Evolutionary conservation across 306 rosid genomes (phyloP).

Genomic region (Canavalia gladiata): DNA sequence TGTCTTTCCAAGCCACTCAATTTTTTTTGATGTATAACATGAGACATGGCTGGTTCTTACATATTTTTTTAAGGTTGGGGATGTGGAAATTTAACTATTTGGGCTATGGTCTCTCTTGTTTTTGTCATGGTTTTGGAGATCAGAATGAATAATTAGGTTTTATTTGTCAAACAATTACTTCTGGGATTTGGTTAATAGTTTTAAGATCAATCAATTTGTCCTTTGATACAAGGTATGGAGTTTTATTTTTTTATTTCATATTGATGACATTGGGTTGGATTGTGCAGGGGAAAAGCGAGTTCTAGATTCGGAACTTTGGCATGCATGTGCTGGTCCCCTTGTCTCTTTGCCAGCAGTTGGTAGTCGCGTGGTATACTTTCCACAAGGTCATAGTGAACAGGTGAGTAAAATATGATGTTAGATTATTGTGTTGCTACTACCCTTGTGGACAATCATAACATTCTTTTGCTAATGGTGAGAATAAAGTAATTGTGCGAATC

Average conservation of each 20-base stretch:
- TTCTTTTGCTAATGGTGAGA: slow-evolving; percentile 41
- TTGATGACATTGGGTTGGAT: slow-evolving; percentile 41
- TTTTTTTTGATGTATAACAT: slow-evolving; percentile 1
- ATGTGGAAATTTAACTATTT: slow-evolving; percentile 25
- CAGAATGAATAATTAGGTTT: slow-evolving; percentile 50
- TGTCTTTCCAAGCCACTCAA: slow-evolving; percentile 29
- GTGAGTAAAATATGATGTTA: slow-evolving; percentile 54
- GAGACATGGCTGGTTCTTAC: neutral
- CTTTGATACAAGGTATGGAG: slow-evolving; percentile 31
- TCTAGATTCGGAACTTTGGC: slow-evolving; percentile 98
- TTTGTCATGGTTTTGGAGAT: slow-evolving; percentile 24
- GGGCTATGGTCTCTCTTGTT: slow-evolving; percentile 25
- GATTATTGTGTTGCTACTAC: slow-evolving; percentile 45
- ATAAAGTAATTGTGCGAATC: slow-evolving; percentile 49
- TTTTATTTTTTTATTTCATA: slow-evolving; percentile 43
- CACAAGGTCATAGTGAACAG: slow-evolving; percentile 99
- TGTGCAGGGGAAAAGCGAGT: slow-evolving; percentile 92
- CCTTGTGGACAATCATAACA: slow-evolving; percentile 35
- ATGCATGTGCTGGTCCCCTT: slow-evolving; percentile 99
- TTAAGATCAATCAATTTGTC: slow-evolving; percentile 47
- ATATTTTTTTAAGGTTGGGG: slow-evolving; percentile 27
- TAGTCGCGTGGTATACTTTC: slow-evolving; percentile 92
- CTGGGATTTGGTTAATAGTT: slow-evolving; percentile 33
- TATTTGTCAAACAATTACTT: slow-evolving; percentile 31
- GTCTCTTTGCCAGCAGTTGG: slow-evolving; percentile 91